These are phyloP conservation scores for Penicillium pulvis DNA, from an alignment of 495 filamentous ascomycete genomes.

Conservation along the genomic window DNA sequence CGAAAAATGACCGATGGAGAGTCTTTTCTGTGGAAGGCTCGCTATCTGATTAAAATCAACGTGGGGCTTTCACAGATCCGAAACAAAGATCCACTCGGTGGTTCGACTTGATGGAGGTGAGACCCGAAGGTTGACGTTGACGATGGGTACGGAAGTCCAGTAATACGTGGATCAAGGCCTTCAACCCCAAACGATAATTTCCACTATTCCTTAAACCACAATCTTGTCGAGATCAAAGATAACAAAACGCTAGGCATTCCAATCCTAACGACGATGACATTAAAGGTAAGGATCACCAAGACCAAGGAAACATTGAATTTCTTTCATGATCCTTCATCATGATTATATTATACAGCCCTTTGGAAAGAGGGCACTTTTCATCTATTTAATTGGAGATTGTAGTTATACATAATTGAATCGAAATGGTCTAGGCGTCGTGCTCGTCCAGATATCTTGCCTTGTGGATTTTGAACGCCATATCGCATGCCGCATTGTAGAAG, in stretches of 20 bases:
- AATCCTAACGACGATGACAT: background rate
- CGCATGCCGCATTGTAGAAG: constrained; percentile 40
- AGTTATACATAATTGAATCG: background rate
- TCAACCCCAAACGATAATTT: background rate
- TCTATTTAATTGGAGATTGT: background rate
- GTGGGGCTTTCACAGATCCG: background rate
- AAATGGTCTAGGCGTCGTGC: background rate
- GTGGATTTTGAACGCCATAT: constrained; percentile 40
- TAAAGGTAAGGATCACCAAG: constrained; percentile 12
- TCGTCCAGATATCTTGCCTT: background rate
- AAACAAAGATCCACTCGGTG: background rate
- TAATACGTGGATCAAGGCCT: background rate
- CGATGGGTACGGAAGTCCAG: background rate
- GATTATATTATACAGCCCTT: constrained; percentile 7
- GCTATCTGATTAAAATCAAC: background rate
- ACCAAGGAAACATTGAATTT: background rate
- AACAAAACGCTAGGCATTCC: background rate
- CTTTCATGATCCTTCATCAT: background rate
- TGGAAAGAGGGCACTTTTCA: background rate
- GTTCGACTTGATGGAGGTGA: background rate
- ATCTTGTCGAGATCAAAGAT: too few relatives aligned
- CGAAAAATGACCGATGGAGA: background rate
- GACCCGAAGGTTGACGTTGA: background rate
- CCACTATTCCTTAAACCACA: too few relatives aligned
- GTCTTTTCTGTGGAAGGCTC: background rate